A percentile compares a stretch with the other conserved stretches of the same genome.
Conservation (phyloP, 495 filamentous ascomycete genomes). For the Penicillium parvum region DNA sequence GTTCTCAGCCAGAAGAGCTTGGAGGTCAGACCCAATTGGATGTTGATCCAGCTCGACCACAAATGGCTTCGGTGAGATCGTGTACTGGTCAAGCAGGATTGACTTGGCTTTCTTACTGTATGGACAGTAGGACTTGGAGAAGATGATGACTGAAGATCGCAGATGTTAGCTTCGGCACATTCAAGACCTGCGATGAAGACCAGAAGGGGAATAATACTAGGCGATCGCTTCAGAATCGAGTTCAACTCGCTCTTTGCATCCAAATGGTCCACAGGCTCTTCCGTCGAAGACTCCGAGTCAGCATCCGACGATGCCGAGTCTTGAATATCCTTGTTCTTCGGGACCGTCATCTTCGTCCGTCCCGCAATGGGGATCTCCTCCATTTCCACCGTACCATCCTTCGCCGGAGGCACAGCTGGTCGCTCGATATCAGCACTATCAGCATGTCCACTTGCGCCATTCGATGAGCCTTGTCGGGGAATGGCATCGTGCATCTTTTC, state of each 20-base stretch:
- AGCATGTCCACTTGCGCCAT: conserved; percentile 28
- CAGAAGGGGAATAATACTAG: conserved; percentile 52
- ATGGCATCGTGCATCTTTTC: conserved; percentile 30
- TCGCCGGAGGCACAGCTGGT: conserved; percentile 39
- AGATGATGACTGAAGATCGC: conserved; percentile 69
- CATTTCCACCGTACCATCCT: conserved; percentile 24
- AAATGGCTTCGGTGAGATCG: conserved; percentile 73
- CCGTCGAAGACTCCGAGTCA: conserved; percentile 15
- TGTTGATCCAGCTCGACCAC: conserved; percentile 91
- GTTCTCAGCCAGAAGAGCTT: conserved; percentile 59
- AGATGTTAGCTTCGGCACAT: conserved; percentile 14
- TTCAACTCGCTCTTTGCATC: conserved; percentile 59
- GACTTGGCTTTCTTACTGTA: conserved; percentile 77
- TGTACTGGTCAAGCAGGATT: conserved; percentile 76
- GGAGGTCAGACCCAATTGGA: conserved; percentile 64
- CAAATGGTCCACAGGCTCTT: conserved; percentile 22
- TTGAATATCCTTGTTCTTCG: conserved; percentile 33
- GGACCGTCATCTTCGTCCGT: conserved; percentile 57
- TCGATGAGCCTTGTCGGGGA: conserved; percentile 27
- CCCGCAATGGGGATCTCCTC: conserved; percentile 58
- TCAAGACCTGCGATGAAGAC: neutral
- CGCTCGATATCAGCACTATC: conserved; percentile 51
- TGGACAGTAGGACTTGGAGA: conserved; percentile 91
- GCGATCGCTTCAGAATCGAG: conserved; percentile 71
- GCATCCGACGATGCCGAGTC: neutral